phyloP scores from a whole-genome alignment of 2,329 filamentous ascomycete species.

The Furcasterigmium furcatum region DNA sequence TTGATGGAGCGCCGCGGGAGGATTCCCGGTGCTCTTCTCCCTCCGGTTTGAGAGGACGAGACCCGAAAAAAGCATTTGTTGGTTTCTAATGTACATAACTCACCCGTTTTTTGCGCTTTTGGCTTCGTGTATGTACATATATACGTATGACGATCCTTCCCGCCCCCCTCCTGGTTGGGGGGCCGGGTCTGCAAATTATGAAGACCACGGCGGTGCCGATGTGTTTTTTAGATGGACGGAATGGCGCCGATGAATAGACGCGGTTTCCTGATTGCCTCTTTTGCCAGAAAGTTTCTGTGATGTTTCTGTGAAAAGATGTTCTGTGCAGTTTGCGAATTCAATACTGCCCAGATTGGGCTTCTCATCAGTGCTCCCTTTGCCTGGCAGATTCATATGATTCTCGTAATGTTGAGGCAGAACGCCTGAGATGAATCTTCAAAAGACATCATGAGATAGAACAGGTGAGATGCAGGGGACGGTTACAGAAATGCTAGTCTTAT shows the following conservation, averaged over 20 bases:
- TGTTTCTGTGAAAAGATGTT: too few species aligned
- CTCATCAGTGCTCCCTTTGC: too few species aligned
- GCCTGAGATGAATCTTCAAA: too few species aligned
- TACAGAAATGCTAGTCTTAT: too few species aligned
- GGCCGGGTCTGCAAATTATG: neutral
- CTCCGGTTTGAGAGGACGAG: too few species aligned
- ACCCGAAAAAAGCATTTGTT: neutral
- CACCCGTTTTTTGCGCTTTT: neutral
- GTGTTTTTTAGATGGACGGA: conserved; percentile 3
- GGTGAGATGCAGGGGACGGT: too few species aligned
- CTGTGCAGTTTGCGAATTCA: too few species aligned
- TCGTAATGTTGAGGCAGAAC: too few species aligned
- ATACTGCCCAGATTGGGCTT: too few species aligned
- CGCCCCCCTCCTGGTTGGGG: conserved; percentile 3
- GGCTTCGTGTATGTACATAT: neutral
- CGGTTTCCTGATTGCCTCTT: conserved; percentile 1
- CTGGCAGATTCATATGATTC: too few species aligned
- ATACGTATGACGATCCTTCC: neutral
- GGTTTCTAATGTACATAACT: conserved; percentile 2
- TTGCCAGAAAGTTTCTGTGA: neutral
- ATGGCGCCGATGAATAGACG: conserved; percentile 6
- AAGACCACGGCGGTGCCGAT: conserved; percentile 3
- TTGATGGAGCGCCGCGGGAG: neutral
- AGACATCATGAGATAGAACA: too few species aligned
- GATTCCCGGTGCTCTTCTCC: neutral